Percentiles rank a stretch among this genome's conserved stretches.
Evolutionary conservation across 129 eudicot genomes (phyloP).

Genomic region (Escallonia rubra): DNA sequence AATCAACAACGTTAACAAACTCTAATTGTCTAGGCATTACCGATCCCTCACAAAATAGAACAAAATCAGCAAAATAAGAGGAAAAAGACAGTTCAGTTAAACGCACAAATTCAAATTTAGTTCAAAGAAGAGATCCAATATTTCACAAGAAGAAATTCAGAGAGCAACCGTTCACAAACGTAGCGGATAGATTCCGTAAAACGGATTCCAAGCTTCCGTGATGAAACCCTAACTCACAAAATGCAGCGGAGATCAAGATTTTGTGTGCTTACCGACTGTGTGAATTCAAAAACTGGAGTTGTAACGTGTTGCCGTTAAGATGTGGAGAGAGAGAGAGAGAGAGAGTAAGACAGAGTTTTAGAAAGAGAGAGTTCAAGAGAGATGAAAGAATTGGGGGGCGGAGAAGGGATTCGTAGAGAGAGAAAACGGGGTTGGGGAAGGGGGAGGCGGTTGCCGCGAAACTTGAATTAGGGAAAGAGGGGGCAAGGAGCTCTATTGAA

Average conservation of each 20-base stretch:
- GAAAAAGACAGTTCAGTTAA: not conserved
- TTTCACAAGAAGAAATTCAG: not conserved
- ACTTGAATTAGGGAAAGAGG: not conserved
- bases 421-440: not conserved
- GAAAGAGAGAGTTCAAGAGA: not conserved
- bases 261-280: not conserved
- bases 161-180: not conserved
- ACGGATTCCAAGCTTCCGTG: not conserved
- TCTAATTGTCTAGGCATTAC: not conserved
- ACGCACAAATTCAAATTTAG: not conserved
- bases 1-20: not conserved
- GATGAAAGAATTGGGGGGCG: not conserved
- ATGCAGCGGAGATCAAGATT: not conserved
- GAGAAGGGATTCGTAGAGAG: not conserved
- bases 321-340: not conserved
- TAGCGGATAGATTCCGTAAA: not conserved
- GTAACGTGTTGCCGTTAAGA: not conserved
- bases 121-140: not conserved
- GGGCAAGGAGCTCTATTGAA: not conserved
- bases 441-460: not conserved
- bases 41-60: not conserved
- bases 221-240: not conserved
- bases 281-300: not conserved
- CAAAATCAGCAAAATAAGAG: not conserved
- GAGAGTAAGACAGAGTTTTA: not conserved